phyloP scores from a whole-genome alignment of 352 stramenopile species.

The Chloridella minuta region DNA sequence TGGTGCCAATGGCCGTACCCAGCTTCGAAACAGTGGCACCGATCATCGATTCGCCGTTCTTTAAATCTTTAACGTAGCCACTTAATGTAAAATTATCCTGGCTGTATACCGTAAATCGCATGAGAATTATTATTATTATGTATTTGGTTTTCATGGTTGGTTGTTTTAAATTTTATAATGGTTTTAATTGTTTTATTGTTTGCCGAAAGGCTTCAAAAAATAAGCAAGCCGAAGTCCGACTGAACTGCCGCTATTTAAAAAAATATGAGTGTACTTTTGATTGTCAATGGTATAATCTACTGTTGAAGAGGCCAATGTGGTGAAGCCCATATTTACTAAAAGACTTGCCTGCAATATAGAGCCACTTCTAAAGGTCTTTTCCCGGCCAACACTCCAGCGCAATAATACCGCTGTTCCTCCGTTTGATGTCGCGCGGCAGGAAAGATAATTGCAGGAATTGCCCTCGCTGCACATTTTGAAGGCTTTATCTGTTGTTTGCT shows the following conservation, averaged over 20 bases:
- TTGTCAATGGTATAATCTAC: neutral
- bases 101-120: too few species aligned
- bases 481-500: neutral
- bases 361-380: neutral
- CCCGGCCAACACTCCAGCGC: neutral
- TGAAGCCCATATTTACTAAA: neutral
- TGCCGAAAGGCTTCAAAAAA: slow-evolving; percentile 3
- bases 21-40: neutral
- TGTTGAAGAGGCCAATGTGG: neutral
- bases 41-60: neutral
- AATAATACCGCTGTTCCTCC: neutral
- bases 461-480: neutral
- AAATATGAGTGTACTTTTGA: neutral
- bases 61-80: neutral
- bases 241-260: neutral
- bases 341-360: neutral
- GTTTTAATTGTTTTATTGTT: too few species aligned
- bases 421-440: neutral
- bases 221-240: neutral
- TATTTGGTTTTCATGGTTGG: too few species aligned
- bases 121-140: too few species aligned
- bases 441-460: neutral
- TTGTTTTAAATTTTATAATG: too few species aligned
- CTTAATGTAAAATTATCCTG: neutral
- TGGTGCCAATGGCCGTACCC: neutral